Evolutionary conservation across 2,329 filamentous ascomycete genomes (phyloP).

Genomic region (Sclerotinia subarctica): DNA sequence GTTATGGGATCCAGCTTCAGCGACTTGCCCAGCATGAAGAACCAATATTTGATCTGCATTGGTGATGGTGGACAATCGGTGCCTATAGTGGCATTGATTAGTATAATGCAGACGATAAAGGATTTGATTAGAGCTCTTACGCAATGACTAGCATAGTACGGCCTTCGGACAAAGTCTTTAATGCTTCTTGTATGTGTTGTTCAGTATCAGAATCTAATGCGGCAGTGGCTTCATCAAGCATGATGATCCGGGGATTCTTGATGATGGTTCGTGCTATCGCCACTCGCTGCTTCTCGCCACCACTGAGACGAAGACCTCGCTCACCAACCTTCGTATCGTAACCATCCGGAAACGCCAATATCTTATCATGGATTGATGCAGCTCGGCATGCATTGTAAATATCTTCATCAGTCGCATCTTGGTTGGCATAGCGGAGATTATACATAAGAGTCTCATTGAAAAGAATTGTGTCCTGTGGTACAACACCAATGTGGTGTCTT

Average conservation of each 20-base stretch:
- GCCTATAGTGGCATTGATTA: constrained; percentile 63
- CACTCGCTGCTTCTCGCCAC: constrained; percentile 90
- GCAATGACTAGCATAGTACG: constrained; percentile 95
- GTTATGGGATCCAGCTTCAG: constrained; percentile 75
- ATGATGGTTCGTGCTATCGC: constrained; percentile 91
- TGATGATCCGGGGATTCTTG: constrained; percentile 87
- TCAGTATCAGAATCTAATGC: constrained; percentile 90
- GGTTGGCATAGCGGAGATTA: constrained; percentile 87
- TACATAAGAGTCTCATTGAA: constrained; percentile 97
- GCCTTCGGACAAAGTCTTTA: constrained; percentile 76
- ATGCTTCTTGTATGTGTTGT: constrained; percentile 84
- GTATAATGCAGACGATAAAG: constrained; percentile 72
- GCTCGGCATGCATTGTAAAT: constrained; percentile 79
- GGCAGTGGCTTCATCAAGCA: constrained; percentile 90
- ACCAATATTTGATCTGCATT: constrained; percentile 87
- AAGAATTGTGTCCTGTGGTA: constrained; percentile 91
- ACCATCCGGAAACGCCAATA: constrained; percentile 80
- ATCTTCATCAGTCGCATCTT: constrained; percentile 73
- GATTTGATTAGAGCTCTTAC: constrained; percentile 47
- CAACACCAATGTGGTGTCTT: constrained; percentile 85
- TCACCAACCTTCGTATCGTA: constrained; percentile 91
- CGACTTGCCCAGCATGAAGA: constrained; percentile 71
- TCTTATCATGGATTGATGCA: constrained; percentile 90
- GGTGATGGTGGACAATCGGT: constrained; percentile 80
- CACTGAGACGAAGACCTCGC: constrained; percentile 79